A percentile compares a stretch with the other conserved stretches of the same genome.
phyloP scores from a whole-genome alignment of 2,329 filamentous ascomycete genomes.

The Beauveria sp. region DNA sequence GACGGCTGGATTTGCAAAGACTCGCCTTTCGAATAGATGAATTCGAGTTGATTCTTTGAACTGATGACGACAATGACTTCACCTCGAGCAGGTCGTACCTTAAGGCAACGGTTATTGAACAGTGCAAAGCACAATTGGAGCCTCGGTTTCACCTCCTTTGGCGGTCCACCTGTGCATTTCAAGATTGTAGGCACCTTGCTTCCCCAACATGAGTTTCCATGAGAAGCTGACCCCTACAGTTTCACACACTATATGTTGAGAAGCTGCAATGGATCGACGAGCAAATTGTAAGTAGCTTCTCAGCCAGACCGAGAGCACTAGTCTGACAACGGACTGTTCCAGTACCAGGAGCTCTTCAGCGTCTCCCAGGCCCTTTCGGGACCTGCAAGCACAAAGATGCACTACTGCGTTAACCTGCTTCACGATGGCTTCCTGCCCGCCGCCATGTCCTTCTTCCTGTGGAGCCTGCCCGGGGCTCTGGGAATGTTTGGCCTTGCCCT shows the following conservation, averaged over 20 bases:
- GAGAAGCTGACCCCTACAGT: conserved; percentile 21
- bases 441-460: conserved; percentile 52
- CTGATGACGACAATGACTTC: neutral
- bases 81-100: neutral
- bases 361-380: conserved; percentile 61
- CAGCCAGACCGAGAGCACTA: neutral
- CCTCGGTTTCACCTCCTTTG: conserved; percentile 58
- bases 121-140: conserved; percentile 38
- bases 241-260: conserved; percentile 54
- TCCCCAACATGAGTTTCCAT: neutral
- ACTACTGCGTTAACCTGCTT: conserved; percentile 59
- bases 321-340: neutral
- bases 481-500: conserved; percentile 63
- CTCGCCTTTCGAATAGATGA: neutral
- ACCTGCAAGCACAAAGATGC: conserved; percentile 63
- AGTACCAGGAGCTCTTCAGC: conserved; percentile 68
- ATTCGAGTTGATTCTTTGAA: neutral
- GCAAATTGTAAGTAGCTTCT: conserved; percentile 41
- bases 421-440: conserved; percentile 53
- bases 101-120: neutral
- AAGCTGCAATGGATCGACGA: conserved; percentile 60
- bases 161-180: conserved; percentile 63
- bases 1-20: neutral
- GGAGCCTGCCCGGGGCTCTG: conserved; percentile 62
- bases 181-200: conserved; percentile 41